Evolutionary conservation across 2,329 filamentous ascomycete genomes (phyloP).

Genomic region (Paracamarosporium sp.): DNA sequence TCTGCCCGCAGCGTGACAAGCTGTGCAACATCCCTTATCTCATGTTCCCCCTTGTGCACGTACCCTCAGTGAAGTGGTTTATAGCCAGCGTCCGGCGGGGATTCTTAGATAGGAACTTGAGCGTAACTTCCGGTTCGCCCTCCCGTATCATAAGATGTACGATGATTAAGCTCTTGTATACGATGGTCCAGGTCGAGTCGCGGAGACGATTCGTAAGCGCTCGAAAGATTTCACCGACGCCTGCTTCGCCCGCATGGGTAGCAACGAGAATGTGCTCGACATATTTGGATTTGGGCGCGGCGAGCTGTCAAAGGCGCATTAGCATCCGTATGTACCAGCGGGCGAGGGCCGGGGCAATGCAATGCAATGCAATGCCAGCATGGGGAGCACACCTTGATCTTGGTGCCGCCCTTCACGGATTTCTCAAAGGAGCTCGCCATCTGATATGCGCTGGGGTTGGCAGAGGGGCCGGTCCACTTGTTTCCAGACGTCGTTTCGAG

Average conservation of each 20-base stretch:
- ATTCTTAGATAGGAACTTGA: slow-evolving; percentile 82
- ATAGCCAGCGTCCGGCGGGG: slow-evolving; percentile 80
- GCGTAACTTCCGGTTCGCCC: slow-evolving; percentile 85
- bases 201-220: slow-evolving; percentile 86
- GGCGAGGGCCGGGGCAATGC: not conserved
- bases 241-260: slow-evolving; percentile 92
- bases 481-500: slow-evolving; percentile 11
- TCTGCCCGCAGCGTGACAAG: too few relatives aligned
- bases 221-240: slow-evolving; percentile 94
- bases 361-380: not conserved
- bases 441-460: slow-evolving; percentile 22
- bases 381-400: slow-evolving; percentile 76
- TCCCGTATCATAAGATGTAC: slow-evolving; percentile 98
- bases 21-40: not conserved
- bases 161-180: slow-evolving; percentile 96
- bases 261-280: slow-evolving; percentile 97
- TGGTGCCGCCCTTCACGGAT: slow-evolving; percentile 97
- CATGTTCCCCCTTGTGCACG: slow-evolving; percentile 38
- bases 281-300: slow-evolving; percentile 97
- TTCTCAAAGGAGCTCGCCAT: slow-evolving; percentile 97
- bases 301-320: slow-evolving; percentile 65
- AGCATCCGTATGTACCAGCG: slow-evolving; percentile 21
- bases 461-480: slow-evolving; percentile 21
- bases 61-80: slow-evolving; percentile 91
- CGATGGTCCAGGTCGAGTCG: slow-evolving; percentile 99